phyloP scores from a whole-genome alignment of 1,284 basidiomycete species.

The Wolfiporia cocos region DNA sequence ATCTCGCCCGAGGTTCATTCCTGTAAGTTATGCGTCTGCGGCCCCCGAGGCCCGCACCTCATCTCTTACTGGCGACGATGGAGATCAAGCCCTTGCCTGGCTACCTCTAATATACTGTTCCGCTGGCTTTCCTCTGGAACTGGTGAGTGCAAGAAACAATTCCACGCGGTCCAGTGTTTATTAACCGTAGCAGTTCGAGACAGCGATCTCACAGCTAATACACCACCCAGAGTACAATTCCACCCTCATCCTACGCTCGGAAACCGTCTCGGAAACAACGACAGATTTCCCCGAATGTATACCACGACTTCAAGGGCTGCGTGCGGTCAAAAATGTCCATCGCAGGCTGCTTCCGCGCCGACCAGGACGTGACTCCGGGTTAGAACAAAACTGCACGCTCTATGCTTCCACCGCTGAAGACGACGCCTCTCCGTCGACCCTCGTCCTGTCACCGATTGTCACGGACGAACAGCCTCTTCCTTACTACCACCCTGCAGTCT shows the following conservation, averaged over 20 bases:
- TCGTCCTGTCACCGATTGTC: conserved; percentile 62
- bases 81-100: conserved; percentile 18
- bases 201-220: conserved; percentile 57
- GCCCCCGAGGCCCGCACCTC: too few species aligned
- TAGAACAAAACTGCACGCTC: conserved; percentile 76
- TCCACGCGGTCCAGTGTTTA: conserved; percentile 2
- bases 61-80: not conserved
- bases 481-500: conserved; percentile 76
- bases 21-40: conserved; percentile 6
- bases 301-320: conserved; percentile 37
- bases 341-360: conserved; percentile 67
- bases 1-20: not conserved
- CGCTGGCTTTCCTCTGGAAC: conserved; percentile 35
- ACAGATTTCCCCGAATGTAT: conserved; percentile 28
- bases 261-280: conserved; percentile 45
- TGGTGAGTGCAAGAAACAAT: conserved; percentile 25
- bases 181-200: conserved; percentile 48
- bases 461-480: conserved; percentile 44
- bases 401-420: conserved; percentile 32
- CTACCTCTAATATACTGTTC: conserved; percentile 34
- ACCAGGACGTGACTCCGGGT: conserved; percentile 56
- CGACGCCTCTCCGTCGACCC: conserved; percentile 29
- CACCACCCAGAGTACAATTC: conserved; percentile 83
- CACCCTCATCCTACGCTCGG: conserved; percentile 74
- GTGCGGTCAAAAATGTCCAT: conserved; percentile 42